Percentiles rank a stretch among this genome's conserved stretches.
Evolutionary conservation across 306 rosid species (phyloP).

Genomic region (Coriaria nepalensis): DNA sequence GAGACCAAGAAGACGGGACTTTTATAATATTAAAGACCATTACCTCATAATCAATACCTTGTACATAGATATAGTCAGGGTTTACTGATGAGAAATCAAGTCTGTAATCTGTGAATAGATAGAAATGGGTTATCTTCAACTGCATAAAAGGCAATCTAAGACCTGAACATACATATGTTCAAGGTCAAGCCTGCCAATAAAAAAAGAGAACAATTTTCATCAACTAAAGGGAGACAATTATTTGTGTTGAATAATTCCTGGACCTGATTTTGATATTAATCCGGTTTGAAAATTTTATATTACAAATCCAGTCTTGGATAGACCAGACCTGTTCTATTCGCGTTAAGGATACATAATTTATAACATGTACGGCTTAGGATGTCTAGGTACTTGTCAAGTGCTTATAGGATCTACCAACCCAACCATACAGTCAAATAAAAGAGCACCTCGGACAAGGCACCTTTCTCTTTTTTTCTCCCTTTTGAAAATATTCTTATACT

Average conservation of each 20-base stretch:
- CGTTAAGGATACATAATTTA: too few relatives aligned
- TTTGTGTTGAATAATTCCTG: neutral
- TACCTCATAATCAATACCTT: slow-evolving; percentile 94
- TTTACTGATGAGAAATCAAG: slow-evolving; percentile 64
- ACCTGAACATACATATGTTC: slow-evolving; percentile 3
- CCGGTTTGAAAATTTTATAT: too few relatives aligned
- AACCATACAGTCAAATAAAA: too few relatives aligned
- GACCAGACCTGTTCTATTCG: too few relatives aligned
- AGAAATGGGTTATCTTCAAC: slow-evolving; percentile 6
- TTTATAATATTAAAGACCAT: neutral
- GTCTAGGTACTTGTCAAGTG: too few relatives aligned
- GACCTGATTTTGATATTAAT: neutral
- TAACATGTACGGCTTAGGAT: too few relatives aligned
- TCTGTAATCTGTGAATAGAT: slow-evolving; percentile 57
- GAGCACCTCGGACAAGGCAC: too few relatives aligned
- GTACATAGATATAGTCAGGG: slow-evolving; percentile 57
- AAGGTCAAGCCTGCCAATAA: slow-evolving; percentile 7
- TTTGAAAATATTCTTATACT: too few relatives aligned
- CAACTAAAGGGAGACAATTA: slow-evolving; percentile 7
- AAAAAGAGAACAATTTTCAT: slow-evolving; percentile 2
- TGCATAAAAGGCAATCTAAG: slow-evolving; percentile 5
- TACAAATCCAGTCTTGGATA: too few relatives aligned
- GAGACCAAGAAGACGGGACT: slow-evolving; percentile 1
- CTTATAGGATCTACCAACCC: too few relatives aligned
- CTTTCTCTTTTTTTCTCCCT: too few relatives aligned